phyloP scores from a whole-genome alignment of 495 filamentous ascomycete genomes.

The Lichina pygmaea region DNA sequence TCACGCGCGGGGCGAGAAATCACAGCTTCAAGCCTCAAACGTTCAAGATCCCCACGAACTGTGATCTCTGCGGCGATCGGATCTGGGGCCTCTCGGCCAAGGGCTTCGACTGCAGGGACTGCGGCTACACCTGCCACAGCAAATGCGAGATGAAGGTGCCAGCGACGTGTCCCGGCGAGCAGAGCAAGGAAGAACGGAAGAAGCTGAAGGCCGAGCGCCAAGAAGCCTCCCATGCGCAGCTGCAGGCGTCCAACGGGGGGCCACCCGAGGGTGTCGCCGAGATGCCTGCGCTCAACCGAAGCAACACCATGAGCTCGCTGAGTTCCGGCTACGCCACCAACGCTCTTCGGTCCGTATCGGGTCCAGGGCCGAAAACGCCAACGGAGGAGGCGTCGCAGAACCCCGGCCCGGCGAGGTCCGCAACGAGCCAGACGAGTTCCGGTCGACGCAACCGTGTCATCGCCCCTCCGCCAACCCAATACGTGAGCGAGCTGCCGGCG shows the following conservation, averaged over 20 bases:
- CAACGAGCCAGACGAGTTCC: constrained; percentile 14
- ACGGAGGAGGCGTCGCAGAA: constrained; percentile 11
- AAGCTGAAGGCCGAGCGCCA: constrained; percentile 65
- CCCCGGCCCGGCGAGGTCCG: constrained; percentile 3
- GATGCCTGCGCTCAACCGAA: constrained; percentile 31
- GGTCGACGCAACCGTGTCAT: constrained; percentile 41
- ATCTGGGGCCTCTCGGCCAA: constrained; percentile 94
- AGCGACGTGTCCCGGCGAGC: constrained; percentile 80
- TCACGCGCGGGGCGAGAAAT: constrained; percentile 70
- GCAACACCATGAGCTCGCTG: constrained; percentile 79
- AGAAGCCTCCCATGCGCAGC: constrained; percentile 17
- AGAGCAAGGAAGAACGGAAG: constrained; percentile 81
- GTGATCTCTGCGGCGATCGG: constrained; percentile 81
- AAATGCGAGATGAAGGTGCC: constrained; percentile 99
- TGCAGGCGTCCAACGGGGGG: constrained; percentile 11
- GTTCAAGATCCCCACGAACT: constrained; percentile 97
- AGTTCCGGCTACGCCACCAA: constrained; percentile 73
- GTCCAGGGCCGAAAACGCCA: constrained; percentile 19
- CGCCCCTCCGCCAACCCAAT: constrained; percentile 65
- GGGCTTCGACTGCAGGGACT: constrained; percentile 83
- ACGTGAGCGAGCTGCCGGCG: constrained; percentile 33
- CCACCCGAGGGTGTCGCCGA: constrained; percentile 12
- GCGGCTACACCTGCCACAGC: constrained; percentile 91
- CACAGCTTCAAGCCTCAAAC: constrained; percentile 94
- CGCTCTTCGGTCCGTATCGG: constrained; percentile 46